A percentile compares a stretch with the other conserved stretches of the same genome.
Evolutionary conservation across 257 asterid genomes (phyloP).

Genomic region (Coffea canephora): DNA sequence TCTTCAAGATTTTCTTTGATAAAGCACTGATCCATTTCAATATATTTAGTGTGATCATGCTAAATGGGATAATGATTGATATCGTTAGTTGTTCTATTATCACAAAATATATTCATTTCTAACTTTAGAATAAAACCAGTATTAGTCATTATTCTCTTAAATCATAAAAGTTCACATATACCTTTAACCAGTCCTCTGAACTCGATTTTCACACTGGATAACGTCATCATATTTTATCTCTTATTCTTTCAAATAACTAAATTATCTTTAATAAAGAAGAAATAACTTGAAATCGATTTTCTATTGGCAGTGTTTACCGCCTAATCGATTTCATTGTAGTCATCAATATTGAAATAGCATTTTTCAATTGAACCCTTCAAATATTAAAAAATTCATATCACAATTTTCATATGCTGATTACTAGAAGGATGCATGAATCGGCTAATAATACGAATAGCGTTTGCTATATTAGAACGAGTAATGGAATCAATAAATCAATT

Average conservation of each 20-base stretch:
- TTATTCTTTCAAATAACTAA: neutral
- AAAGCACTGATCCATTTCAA: too few relatives aligned
- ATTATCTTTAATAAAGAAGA: neutral
- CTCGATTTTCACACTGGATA: too few relatives aligned
- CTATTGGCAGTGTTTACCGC: neutral
- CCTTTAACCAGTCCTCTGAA: too few relatives aligned
- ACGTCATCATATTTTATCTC: neutral
- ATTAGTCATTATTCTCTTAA: too few relatives aligned
- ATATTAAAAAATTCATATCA: neutral
- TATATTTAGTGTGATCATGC: too few relatives aligned
- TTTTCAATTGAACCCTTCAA: neutral
- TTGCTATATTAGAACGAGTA: neutral
- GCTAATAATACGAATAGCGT: neutral
- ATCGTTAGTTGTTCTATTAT: neutral
- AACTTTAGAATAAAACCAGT: too few relatives aligned
- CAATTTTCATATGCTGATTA: neutral
- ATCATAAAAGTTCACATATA: too few relatives aligned
- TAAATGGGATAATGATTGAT: neutral
- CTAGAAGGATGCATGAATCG: neutral
- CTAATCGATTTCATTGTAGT: too few relatives aligned
- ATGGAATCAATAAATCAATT: too few relatives aligned
- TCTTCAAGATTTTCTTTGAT: too few relatives aligned
- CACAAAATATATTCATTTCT: neutral
- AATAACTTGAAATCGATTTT: neutral
- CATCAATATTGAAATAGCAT: too few relatives aligned